Evolutionary conservation across 176 grass and related monocot genomes (phyloP), one percentile per base, ranked within the genome.

Genomic region (Oryza meridionalis): DNA sequence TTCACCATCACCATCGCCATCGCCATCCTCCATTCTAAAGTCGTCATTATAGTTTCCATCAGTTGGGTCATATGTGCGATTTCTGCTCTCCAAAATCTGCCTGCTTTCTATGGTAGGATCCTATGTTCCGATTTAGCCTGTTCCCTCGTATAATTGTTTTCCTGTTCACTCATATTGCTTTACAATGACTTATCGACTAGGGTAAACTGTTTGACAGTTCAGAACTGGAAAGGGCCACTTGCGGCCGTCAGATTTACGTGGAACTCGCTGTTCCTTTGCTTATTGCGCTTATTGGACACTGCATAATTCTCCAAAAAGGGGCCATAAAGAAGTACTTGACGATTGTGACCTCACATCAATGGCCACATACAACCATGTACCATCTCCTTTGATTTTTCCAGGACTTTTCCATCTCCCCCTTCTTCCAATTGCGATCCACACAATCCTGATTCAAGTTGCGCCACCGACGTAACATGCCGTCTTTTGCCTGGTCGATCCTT

Each of bases 231-330:
- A 77, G 69, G 29, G 49, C 26, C 46, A 62, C 38, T 55, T n/a
- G 74, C 29, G 24, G 83, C 81, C 78, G 40, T 86, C 75, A 55
- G 76, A 69, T 73, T 69, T 79, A 84, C 58, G 61, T 87, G 80
- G 87, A 89, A 84, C 53, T 78, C 53, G 73, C 47, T 76, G 32
- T 69, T 81, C 58, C 49, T 58, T 72, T 69, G 59, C 84, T 78
- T 90, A 81, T 67, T 87, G 84, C 77, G 91, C 87, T 81, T 86
- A 87, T 84, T 87, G 80, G 87, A 53, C 62, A 64, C 22, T 69
- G 87, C 87, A 92, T 81, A 84, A 78, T 73, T 65, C 26, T 42
- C 59, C 76, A 86, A 66, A 66, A 61, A 31, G 70, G 37, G 81
- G 22, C 71, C 16, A 47, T 68, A 87, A 92, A 88, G 38, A 71